Percentiles rank a stretch among this genome's conserved stretches.
Evolutionary conservation across 176 grass and related monocot species (phyloP).

Genomic region (Oryza brachyantha): DNA sequence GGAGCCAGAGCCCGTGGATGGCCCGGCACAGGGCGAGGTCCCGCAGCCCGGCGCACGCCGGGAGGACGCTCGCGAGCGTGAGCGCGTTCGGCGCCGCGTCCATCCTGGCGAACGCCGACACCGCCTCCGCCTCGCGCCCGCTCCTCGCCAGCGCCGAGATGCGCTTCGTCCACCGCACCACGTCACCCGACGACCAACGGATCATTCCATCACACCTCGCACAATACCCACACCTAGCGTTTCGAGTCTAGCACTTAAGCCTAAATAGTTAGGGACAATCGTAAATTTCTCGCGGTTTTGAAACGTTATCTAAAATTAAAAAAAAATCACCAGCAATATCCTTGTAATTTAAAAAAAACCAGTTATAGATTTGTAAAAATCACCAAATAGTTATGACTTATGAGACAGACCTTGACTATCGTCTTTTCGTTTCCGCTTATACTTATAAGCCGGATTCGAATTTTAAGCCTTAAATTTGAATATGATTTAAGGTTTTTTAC

Average conservation of each 20-base stretch:
- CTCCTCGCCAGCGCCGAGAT: conserved; percentile 46
- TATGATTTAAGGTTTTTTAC: too few species aligned
- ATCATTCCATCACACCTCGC: neutral
- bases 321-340: too few species aligned
- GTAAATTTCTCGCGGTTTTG: too few species aligned
- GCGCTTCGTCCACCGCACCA: conserved; percentile 48
- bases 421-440: too few species aligned
- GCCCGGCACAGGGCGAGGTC: conserved; percentile 24
- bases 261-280: neutral
- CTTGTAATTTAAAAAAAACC: too few species aligned
- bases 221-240: neutral
- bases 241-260: neutral
- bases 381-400: too few species aligned
- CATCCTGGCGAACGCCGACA: conserved; percentile 42
- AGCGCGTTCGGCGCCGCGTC: conserved; percentile 40
- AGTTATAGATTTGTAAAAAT: too few species aligned
- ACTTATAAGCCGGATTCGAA: too few species aligned
- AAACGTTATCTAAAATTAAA: too few species aligned
- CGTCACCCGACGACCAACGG: conserved; percentile 26
- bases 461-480: too few species aligned
- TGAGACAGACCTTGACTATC: too few species aligned
- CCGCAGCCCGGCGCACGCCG: conserved; percentile 43
- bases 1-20: conserved; percentile 42
- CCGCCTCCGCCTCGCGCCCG: conserved; percentile 46
- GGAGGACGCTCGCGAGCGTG: conserved; percentile 56